Evolutionary conservation across 1,284 basidiomycete species (phyloP).

Genomic region (Ceratobasidium sp.): DNA sequence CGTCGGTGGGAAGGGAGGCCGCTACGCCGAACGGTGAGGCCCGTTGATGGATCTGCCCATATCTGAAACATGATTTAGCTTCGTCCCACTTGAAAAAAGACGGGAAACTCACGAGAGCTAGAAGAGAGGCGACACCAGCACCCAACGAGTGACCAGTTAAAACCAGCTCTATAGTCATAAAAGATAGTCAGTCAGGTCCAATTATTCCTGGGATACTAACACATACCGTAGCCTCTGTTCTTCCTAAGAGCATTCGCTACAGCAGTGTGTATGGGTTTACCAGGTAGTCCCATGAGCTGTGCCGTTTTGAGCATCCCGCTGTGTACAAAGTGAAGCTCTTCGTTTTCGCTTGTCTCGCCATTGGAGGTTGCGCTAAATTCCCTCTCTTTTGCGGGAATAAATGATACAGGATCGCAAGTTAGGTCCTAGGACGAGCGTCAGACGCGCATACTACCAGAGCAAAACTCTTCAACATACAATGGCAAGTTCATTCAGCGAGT

Average conservation of each 20-base stretch:
- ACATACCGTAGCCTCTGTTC: slow-evolving; percentile 78
- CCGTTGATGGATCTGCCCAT: slow-evolving; percentile 85
- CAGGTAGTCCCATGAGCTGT: slow-evolving; percentile 78
- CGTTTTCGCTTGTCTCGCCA: slow-evolving; percentile 50
- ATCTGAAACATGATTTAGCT: slow-evolving; percentile 62
- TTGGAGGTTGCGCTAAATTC: slow-evolving; percentile 36
- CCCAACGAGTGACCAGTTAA: slow-evolving; percentile 90
- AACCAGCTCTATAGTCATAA: slow-evolving; percentile 67
- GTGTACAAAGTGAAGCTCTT: slow-evolving; percentile 71
- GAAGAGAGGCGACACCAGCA: slow-evolving; percentile 82
- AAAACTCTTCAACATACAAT: slow-evolving; percentile 57
- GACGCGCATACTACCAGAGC: background rate
- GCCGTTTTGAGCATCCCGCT: slow-evolving; percentile 86
- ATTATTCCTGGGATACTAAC: background rate
- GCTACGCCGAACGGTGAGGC: slow-evolving; percentile 72
- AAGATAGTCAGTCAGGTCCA: slow-evolving; percentile 7
- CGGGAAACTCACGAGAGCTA: slow-evolving; percentile 72
- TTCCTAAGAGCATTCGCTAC: slow-evolving; percentile 75
- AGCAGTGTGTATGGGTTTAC: slow-evolving; percentile 81
- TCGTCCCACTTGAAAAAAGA: background rate
- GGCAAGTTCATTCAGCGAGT: slow-evolving; percentile 86
- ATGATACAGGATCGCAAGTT: slow-evolving; percentile 79
- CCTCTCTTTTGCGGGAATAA: slow-evolving; percentile 64
- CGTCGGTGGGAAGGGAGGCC: slow-evolving; percentile 75
- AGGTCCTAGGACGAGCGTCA: slow-evolving; percentile 63